phyloP scores from a whole-genome alignment of 495 filamentous ascomycete genomes.

The Hypoxylon rickii region DNA sequence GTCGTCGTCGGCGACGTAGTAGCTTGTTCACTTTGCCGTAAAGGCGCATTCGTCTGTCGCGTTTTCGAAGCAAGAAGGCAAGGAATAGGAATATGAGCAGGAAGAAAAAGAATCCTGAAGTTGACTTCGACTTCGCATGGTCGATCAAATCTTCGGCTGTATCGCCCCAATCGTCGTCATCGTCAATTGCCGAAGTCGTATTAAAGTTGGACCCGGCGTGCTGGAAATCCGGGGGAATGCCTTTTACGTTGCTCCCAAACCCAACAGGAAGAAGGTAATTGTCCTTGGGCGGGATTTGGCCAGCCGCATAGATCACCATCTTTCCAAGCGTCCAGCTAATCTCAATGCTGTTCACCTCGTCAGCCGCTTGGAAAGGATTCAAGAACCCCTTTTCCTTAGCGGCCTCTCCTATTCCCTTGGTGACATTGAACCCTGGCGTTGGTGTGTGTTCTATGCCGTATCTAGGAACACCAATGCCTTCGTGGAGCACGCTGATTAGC shows the following conservation, averaged over 20 bases:
- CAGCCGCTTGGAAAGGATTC: slow-evolving; percentile 88
- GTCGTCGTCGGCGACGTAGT: slow-evolving; percentile 55
- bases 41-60: slow-evolving; percentile 71
- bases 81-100: slow-evolving; percentile 68
- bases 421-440: slow-evolving; percentile 65
- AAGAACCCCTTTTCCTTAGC: slow-evolving; percentile 80
- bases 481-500: slow-evolving; percentile 94
- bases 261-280: slow-evolving; percentile 73
- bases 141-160: slow-evolving; percentile 66
- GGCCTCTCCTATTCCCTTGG: slow-evolving; percentile 70
- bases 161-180: slow-evolving; percentile 65
- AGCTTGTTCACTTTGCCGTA: slow-evolving; percentile 62
- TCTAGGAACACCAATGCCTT: slow-evolving; percentile 93
- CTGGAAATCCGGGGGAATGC: slow-evolving; percentile 79
- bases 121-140: slow-evolving; percentile 68
- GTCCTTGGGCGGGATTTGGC: slow-evolving; percentile 71
- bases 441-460: slow-evolving; percentile 70
- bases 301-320: slow-evolving; percentile 95
- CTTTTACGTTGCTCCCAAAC: slow-evolving; percentile 78
- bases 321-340: slow-evolving; percentile 99
- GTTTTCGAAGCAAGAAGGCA: slow-evolving; percentile 60
- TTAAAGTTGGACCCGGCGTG: slow-evolving; percentile 70
- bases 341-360: slow-evolving; percentile 90
- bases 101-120: slow-evolving; percentile 76
- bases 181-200: slow-evolving; percentile 50